phyloP scores from a whole-genome alignment of 169 alveolate genomes.

The Cryptosporidium ryanae region DNA sequence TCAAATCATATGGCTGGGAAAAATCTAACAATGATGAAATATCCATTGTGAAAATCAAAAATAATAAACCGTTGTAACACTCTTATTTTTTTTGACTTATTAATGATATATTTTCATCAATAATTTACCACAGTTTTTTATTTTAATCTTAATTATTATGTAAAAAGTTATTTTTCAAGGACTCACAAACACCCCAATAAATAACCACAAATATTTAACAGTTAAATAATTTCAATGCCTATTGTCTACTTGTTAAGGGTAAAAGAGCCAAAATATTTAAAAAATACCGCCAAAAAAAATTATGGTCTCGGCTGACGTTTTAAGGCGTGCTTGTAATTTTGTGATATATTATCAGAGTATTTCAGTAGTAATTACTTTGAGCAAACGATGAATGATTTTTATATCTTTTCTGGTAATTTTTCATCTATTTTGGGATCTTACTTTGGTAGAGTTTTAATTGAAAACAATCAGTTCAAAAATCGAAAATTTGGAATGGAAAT shows the following conservation, averaged over 20 bases:
- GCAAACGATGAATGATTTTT: not conserved
- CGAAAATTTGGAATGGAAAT: not conserved
- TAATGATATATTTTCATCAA: slow-evolving; percentile 2
- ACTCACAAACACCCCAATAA: slow-evolving; percentile 18
- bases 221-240: not conserved
- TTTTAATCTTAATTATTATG: not conserved
- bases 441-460: not conserved
- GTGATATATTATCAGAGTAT: not conserved
- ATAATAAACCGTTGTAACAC: not conserved
- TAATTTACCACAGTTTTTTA: not conserved
- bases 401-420: slow-evolving; percentile 36
- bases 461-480: not conserved
- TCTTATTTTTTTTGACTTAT: not conserved
- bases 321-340: not conserved
- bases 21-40: slow-evolving; percentile 83
- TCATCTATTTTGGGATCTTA: slow-evolving; percentile 16
- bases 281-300: slow-evolving; percentile 41
- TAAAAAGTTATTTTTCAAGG: not conserved
- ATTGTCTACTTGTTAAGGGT: slow-evolving; percentile 2
- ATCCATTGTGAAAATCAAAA: slow-evolving; percentile 24
- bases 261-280: slow-evolving; percentile 59
- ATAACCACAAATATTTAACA: not conserved
- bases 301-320: slow-evolving; percentile 18
- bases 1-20: slow-evolving; percentile 86
- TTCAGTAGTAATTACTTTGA: not conserved